Conservation (phyloP, 2,329 filamentous ascomycete species). For the Aureobasidium sp. region DNA sequence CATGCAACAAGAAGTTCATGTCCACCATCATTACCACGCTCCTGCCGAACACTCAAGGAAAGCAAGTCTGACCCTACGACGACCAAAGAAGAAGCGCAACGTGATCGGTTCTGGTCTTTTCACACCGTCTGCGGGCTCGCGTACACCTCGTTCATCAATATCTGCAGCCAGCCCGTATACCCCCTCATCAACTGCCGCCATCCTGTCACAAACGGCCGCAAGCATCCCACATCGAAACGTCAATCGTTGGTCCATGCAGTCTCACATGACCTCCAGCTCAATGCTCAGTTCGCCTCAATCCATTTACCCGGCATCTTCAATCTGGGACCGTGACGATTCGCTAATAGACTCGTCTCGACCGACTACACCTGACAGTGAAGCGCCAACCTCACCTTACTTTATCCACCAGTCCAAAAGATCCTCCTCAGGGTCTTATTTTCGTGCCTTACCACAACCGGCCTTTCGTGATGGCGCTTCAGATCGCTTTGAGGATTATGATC, state of each 20-base stretch:
- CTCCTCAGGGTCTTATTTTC: conserved; percentile 36
- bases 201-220: conserved; percentile 55
- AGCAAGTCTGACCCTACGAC: conserved; percentile 35
- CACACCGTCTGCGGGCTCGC: conserved; percentile 32
- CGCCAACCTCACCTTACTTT: conserved; percentile 50
- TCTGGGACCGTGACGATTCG: conserved; percentile 64
- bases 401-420: conserved; percentile 51
- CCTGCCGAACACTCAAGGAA: conserved; percentile 31
- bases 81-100: conserved; percentile 64
- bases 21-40: conserved; percentile 90
- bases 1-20: conserved; percentile 74
- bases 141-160: conserved; percentile 30
- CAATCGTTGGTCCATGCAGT: conserved; percentile 58
- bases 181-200: conserved; percentile 44
- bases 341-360: conserved; percentile 61
- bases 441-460: conserved; percentile 5
- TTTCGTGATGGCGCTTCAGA: conserved; percentile 9
- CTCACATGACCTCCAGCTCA: conserved; percentile 57
- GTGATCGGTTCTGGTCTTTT: conserved; percentile 49
- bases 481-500: conserved; percentile 1
- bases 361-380: conserved; percentile 69
- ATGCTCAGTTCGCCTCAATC: conserved; percentile 75
- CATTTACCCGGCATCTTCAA: conserved; percentile 44
- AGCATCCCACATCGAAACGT: conserved; percentile 44
- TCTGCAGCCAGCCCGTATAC: conserved; percentile 29